Evolutionary conservation across 2,329 filamentous ascomycete genomes (phyloP).

Genomic region (Verticillium tricorpus): DNA sequence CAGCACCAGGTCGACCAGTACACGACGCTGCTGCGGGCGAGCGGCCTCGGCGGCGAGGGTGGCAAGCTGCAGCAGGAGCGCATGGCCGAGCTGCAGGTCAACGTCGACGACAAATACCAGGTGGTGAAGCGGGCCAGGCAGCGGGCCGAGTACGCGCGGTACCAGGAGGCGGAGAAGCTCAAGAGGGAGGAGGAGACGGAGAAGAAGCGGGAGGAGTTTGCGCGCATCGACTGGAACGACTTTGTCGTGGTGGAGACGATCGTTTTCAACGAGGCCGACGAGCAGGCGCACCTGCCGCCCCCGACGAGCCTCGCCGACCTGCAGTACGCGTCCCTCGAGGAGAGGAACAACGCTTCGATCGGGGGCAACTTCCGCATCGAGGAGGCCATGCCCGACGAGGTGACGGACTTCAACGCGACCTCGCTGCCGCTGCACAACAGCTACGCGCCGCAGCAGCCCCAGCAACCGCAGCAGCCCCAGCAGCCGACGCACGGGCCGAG

Average conservation of each 20-base stretch:
- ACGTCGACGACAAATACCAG: slow-evolving; percentile 73
- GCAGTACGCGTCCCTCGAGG: slow-evolving; percentile 89
- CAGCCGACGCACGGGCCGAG: slow-evolving; percentile 21
- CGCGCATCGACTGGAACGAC: slow-evolving; percentile 96
- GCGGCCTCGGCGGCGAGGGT: slow-evolving; percentile 60
- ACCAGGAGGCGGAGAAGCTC: slow-evolving; percentile 77
- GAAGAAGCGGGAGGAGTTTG: slow-evolving; percentile 69
- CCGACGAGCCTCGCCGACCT: slow-evolving; percentile 87
- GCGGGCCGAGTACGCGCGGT: slow-evolving; percentile 82
- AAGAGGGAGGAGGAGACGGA: slow-evolving; percentile 87
- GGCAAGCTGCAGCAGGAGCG: slow-evolving; percentile 69
- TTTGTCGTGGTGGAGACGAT: slow-evolving; percentile 96
- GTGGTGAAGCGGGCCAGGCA: slow-evolving; percentile 77
- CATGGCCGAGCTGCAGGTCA: slow-evolving; percentile 67
- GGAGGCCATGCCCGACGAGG: slow-evolving; percentile 85
- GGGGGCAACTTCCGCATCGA: slow-evolving; percentile 81
- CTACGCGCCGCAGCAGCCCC: slow-evolving; percentile 30
- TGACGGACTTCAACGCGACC: slow-evolving; percentile 52
- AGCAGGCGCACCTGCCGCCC: slow-evolving; percentile 78
- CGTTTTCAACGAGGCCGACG: slow-evolving; percentile 83
- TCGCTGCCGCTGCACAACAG: slow-evolving; percentile 41
- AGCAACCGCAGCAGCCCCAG: neutral
- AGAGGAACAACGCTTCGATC: slow-evolving; percentile 88
- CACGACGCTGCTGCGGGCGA: slow-evolving; percentile 66
- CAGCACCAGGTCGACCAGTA: slow-evolving; percentile 91